Evolutionary conservation across 495 filamentous ascomycete genomes (phyloP), one percentile per base, ranked within the genome.

Genomic region (Pseudevernia furfuracea): DNA sequence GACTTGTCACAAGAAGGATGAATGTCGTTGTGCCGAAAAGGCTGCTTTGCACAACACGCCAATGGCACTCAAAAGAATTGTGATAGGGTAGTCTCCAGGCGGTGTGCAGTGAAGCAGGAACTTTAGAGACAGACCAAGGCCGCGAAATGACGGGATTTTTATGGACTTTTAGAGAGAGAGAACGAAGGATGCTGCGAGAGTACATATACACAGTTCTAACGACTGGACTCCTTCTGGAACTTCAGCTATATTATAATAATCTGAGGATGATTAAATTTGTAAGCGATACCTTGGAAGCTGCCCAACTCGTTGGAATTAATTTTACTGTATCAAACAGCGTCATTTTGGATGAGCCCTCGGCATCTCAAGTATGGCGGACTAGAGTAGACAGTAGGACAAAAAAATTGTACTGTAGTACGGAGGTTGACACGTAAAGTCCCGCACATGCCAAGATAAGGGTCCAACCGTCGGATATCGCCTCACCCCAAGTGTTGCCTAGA

Each of bases 151-250:
- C 28, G 15, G 28, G 38, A 25, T 38, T 21, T 23, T 37, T 25
- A 41, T 14, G 61, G 38, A 21, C 9, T 48, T 58, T 63, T 19
- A 63, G 28, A 38, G 41, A 34, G 17, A 34, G 32, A 41, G 19
- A 38, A 46, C 52, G 53, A 37, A 38, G 61, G 32, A 58, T 63
- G 38, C 25, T n/a, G 61, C 53, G 61, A 58, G 52, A 37, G 61
- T 63, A 63, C 61, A 63, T 63, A 48, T 58, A 58, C 44, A 43
- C 32, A 34, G 6, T 11, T 23, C 38, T 14, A 38, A 36, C 28
- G 53, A 63, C 11, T 37, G 41, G 43, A 48, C 4, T 44, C 14
- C 39, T 53, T 46, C 48, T 58, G 53, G 61, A 28, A 14, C 10
- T 17, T 43, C 39, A 58, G 61, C 52, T 44, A 38, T 57, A 34